A percentile compares a stretch with the other conserved stretches of the same genome.
These are phyloP conservation scores for Ceratocystis cacaofunesta DNA, from an alignment of 2,329 filamentous ascomycete species.

Conservation along the genomic window DNA sequence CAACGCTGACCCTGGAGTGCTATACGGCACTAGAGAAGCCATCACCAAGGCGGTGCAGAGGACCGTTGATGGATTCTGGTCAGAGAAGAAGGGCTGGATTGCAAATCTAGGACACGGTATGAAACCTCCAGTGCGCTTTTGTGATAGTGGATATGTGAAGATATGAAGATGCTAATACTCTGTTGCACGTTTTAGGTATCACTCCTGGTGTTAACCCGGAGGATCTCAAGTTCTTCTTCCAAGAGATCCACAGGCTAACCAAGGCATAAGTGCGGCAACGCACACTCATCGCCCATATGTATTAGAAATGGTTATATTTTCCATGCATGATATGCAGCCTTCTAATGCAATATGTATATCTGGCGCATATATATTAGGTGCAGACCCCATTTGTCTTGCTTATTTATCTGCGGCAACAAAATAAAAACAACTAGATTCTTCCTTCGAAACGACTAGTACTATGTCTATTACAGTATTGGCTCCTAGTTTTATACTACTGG, in stretches of 20 bases:
- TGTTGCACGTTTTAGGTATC: constrained; percentile 44
- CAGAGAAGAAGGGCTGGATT: constrained; percentile 78
- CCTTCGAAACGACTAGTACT: neutral
- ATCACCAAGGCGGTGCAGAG: constrained; percentile 72
- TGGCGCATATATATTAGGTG: neutral
- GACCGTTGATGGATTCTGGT: constrained; percentile 76
- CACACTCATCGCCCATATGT: neutral
- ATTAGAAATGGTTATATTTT: too few relatives aligned
- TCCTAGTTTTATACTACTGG: too few relatives aligned
- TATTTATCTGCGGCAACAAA: neutral
- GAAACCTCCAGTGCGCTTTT: constrained; percentile 22
- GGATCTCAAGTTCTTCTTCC: constrained; percentile 81
- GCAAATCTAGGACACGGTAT: constrained; percentile 88
- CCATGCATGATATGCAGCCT: too few relatives aligned
- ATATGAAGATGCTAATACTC: constrained; percentile 13
- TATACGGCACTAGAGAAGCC: constrained; percentile 69
- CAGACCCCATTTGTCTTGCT: neutral
- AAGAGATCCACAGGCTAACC: constrained; percentile 68
- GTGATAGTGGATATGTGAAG: constrained; percentile 16
- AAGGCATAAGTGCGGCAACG: constrained; percentile 27
- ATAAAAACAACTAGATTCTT: neutral
- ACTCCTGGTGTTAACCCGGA: constrained; percentile 92
- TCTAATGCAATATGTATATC: neutral
- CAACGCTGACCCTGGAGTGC: constrained; percentile 83
- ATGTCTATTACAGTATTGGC: too few relatives aligned